Evolutionary conservation across 192 early-diverging fungal genomes (phyloP), one percentile per base, ranked within the genome.

Genomic region (Spinellus fusiger): DNA sequence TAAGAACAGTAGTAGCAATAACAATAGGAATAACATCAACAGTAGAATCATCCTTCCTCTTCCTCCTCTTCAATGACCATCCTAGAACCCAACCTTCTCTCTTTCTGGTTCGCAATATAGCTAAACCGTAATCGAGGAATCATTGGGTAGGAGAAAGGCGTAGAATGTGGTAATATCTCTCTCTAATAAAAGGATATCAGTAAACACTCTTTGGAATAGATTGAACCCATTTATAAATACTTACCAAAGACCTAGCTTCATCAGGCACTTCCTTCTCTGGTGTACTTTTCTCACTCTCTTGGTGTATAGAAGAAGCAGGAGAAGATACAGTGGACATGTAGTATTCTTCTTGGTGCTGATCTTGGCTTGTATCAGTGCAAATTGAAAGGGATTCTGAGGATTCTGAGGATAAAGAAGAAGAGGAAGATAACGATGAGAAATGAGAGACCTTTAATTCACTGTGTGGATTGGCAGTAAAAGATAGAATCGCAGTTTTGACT

Each of bases 11-110:
- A 37, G 13, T 13, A 37, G 35, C 13, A 37, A 37, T 37, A 37
- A 13, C 13, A 37, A 37, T 37, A 37, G 35, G 6, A 37, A 37
- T 37, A 13, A 37, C 13, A 9, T 37, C 7, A 37, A 37, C 7
- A 13, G 5, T 5, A 37, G 5, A 37, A 44, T 2, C 3, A 44
- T 44, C 65, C 62, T 13, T 71, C 69, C 54, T 62, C 69, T n/a
- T 71, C 68, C 20, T 70, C 69, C 60, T 71, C 69, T 61, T 71
- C 69, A 13, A 65, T 50, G 57, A 71, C 65, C 37, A 59, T 58
- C 49, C 60, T 65, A 12, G 44, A 54, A 12, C 47, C 69, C 50
- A 71, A n/a, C 28, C 63, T 37, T 32, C 31, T 22, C 23, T 54
- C 20, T 37, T 27, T n/a, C 16, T 56, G 26, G 16, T 57, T 58